Conservation (phyloP, 306 rosid species). For the Vigna reflexopilosa region DNA sequence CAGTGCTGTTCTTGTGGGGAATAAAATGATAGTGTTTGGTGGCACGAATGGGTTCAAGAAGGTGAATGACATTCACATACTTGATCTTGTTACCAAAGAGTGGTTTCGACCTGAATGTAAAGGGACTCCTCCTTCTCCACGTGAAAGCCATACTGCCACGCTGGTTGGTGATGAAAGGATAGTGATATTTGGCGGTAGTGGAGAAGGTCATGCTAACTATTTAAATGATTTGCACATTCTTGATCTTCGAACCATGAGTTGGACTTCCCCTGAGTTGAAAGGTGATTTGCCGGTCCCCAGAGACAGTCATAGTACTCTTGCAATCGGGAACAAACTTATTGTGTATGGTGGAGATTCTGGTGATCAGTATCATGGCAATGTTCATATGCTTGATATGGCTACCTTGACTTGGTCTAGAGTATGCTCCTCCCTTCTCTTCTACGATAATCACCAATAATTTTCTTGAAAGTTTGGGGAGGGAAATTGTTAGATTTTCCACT, state of each 20-base stretch:
- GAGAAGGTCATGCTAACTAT: constrained; percentile 77
- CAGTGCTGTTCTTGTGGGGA: constrained; percentile 67
- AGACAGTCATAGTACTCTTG: constrained; percentile 74
- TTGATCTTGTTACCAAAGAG: constrained; percentile 63
- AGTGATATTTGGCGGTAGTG: constrained; percentile 87
- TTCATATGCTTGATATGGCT: constrained; percentile 72
- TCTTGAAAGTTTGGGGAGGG: neutral
- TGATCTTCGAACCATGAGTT: constrained; percentile 69
- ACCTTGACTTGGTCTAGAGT: constrained; percentile 81
- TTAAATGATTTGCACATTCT: constrained; percentile 78
- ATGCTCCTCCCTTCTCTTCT: constrained; percentile 34
- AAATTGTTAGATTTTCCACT: neutral
- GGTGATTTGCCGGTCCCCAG: constrained; percentile 82
- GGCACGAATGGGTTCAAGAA: constrained; percentile 84
- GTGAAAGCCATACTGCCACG: constrained; percentile 83
- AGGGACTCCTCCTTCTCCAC: constrained; percentile 79
- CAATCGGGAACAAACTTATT: constrained; percentile 71
- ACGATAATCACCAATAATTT: neutral
- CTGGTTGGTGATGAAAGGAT: constrained; percentile 62
- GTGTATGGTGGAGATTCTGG: constrained; percentile 90
- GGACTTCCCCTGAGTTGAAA: constrained; percentile 71
- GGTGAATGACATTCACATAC: constrained; percentile 73
- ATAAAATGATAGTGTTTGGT: constrained; percentile 79
- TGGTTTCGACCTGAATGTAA: constrained; percentile 70
- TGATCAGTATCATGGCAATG: constrained; percentile 74